A percentile compares a stretch with the other conserved stretches of the same genome.
Evolutionary conservation across 495 filamentous ascomycete species (phyloP).

Genomic region (Jackrogersella minutella): DNA sequence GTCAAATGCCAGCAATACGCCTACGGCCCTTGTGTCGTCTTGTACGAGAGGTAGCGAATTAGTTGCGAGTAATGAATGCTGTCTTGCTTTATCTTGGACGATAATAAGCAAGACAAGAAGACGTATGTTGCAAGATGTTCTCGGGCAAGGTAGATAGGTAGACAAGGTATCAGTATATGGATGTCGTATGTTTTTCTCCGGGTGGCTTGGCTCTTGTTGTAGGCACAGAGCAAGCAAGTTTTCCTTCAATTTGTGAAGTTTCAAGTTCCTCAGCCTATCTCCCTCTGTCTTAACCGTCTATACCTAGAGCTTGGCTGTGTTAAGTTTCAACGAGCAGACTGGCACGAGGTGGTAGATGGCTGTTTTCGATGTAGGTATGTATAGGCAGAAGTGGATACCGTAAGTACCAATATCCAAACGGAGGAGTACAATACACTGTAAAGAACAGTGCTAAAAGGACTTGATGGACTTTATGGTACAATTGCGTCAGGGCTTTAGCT

Average conservation of each 20-base stretch:
- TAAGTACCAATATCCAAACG: background rate
- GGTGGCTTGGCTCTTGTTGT: conserved; percentile 17
- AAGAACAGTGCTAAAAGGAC: background rate
- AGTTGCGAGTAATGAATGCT: conserved; percentile 4
- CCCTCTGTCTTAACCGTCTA: conserved; percentile 14
- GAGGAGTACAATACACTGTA: too few relatives aligned
- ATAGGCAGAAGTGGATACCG: background rate
- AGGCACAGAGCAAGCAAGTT: conserved; percentile 2
- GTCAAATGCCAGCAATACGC: conserved; percentile 10
- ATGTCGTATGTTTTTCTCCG: conserved; percentile 27
- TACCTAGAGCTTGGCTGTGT: conserved; percentile 26
- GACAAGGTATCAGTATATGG: conserved; percentile 5
- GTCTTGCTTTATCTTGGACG: background rate
- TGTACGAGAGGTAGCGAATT: background rate
- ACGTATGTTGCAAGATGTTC: background rate
- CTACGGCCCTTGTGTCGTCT: background rate
- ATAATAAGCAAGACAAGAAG: background rate
- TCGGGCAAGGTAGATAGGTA: background rate
- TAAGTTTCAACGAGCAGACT: conserved; percentile 18
- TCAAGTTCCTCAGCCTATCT: conserved; percentile 14
- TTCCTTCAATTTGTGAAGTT: background rate
- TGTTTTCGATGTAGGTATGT: conserved; percentile 11
- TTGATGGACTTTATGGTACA: conserved; percentile 5
- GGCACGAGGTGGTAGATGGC: background rate
- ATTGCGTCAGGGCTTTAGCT: conserved; percentile 10